Base-by-base conservation (phyloP, 2,329 filamentous ascomycete species). In the Curvularia sp. region DNA sequence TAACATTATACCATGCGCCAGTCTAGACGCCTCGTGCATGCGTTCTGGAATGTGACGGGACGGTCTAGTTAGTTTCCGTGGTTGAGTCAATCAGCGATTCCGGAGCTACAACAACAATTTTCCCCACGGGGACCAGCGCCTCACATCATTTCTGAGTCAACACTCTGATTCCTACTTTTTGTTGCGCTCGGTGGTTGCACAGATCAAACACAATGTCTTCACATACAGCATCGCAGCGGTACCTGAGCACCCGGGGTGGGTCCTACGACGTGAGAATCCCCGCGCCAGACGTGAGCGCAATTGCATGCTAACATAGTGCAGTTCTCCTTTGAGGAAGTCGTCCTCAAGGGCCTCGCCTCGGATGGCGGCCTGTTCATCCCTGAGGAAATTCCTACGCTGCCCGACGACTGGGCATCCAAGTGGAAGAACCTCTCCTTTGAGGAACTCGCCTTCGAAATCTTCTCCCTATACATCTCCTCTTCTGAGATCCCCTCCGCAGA, bases 301-400 rank as follows among this genome's bases (percentile, higher is more conserved):
- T 48, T 36, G 53, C 19, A 18, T 61, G 49, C 67, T 73, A 49
- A 74, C 57, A 27, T 15, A 19, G n/a, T 46, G 39, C 62, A 93
- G 90, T 84, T 96, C 68, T 93, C 92, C 51, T 97, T 97, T 77
- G 93, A 97, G 79, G 88, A 93, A 53, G 93, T 93, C 46, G 92
- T 97, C 39, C 83, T 97, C 65, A 96, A 96, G 78, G 93, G 93
- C 43, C 87, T 97, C 56, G 93, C 92, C 57, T 83, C 86, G 45
- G 93, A 97, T 73, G 92, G 92, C 57, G 93, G 93, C 52, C 87
- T 97, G 27, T 97, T 94, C 81, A 89, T 97, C 63, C 93, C 93
- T 41, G 89, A 97, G 74, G 84, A 89, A 64, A 89, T 96, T 61
- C 93, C 93, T 49, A 76, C 81, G 4, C 77, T 89, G 54, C 86